Conservation (phyloP, 352 stramenopile species). For the Peronosclerospora sorghi region DNA sequence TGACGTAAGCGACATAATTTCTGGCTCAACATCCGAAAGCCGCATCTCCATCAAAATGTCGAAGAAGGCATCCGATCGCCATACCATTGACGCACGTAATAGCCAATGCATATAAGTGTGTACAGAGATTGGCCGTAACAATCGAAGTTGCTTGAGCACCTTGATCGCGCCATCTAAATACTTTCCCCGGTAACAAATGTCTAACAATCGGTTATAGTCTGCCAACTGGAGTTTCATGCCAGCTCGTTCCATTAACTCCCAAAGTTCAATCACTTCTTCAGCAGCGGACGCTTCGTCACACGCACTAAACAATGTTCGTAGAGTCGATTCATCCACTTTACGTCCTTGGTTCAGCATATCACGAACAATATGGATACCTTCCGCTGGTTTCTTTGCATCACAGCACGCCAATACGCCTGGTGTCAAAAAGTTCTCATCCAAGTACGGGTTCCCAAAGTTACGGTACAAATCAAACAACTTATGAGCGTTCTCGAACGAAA, state of each 20-base stretch:
- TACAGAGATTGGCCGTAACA: conserved; percentile 45
- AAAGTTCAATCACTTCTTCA: conserved; percentile 53
- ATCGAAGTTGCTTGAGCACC: conserved; percentile 64
- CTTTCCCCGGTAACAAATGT: conserved; percentile 69
- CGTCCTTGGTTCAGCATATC: conserved; percentile 79
- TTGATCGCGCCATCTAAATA: conserved; percentile 71
- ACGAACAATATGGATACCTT: conserved; percentile 68
- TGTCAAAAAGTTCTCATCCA: conserved; percentile 75
- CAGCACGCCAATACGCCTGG: conserved; percentile 72
- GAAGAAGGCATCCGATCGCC: conserved; percentile 75
- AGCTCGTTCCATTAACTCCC: conserved; percentile 55
- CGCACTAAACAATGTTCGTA: conserved; percentile 58
- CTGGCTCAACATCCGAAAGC: conserved; percentile 61
- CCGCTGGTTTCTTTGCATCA: conserved; percentile 54
- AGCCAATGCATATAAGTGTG: conserved; percentile 84
- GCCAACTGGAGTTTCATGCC: conserved; percentile 39
- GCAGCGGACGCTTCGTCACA: conserved; percentile 61
- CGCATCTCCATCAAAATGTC: conserved; percentile 83
- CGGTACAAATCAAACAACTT: conserved; percentile 78
- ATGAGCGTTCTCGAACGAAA: conserved; percentile 70
- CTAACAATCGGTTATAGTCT: conserved; percentile 59
- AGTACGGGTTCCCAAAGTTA: conserved; percentile 75
- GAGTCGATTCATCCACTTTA: conserved; percentile 66
- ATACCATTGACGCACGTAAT: conserved; percentile 63
- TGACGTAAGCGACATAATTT: conserved; percentile 77